phyloP scores from a whole-genome alignment of 306 rosid genomes.

The Vachellia collinsii region DNA sequence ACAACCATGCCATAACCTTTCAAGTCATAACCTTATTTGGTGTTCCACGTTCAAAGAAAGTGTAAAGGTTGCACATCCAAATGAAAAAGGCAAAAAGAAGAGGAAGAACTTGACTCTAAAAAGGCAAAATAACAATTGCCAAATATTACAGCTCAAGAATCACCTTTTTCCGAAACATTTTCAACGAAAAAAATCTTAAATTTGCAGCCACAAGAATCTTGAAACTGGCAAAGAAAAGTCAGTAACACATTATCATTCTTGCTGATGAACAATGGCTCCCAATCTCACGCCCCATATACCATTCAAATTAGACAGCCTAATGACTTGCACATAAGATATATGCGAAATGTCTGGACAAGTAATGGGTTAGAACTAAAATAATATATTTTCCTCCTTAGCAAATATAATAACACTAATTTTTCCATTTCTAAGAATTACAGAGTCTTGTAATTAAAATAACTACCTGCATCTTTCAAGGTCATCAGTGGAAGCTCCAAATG shows the following conservation, averaged over 20 bases:
- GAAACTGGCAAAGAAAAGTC: constrained; percentile 1
- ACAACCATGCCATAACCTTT: constrained; percentile 16
- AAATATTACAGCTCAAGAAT: constrained; percentile 5
- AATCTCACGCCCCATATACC: constrained; percentile 6
- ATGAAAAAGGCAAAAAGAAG: background rate
- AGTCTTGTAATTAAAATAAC: constrained; percentile 28
- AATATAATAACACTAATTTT: background rate
- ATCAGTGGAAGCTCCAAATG: constrained; percentile 97
- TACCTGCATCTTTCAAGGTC: constrained; percentile 98
- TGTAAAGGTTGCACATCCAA: background rate
- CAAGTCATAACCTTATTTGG: constrained; percentile 24
- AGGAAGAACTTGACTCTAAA: background rate
- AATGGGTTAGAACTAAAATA: constrained; percentile 32
- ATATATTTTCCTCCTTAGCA: background rate
- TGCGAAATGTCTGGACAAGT: constrained; percentile 3
- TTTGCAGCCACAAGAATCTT: constrained; percentile 1
- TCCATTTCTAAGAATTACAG: constrained; percentile 14
- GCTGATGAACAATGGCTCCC: background rate
- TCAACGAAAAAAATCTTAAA: constrained; percentile 12
- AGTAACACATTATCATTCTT: background rate
- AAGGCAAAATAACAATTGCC: background rate
- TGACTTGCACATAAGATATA: constrained; percentile 5
- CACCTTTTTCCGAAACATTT: background rate
- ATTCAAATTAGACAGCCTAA: constrained; percentile 14
- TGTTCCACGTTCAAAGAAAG: constrained; percentile 21